A percentile compares a stretch with the other conserved stretches of the same genome.
phyloP scores from a whole-genome alignment of 495 filamentous ascomycete genomes.

The Talaromyces stipitatus region DNA sequence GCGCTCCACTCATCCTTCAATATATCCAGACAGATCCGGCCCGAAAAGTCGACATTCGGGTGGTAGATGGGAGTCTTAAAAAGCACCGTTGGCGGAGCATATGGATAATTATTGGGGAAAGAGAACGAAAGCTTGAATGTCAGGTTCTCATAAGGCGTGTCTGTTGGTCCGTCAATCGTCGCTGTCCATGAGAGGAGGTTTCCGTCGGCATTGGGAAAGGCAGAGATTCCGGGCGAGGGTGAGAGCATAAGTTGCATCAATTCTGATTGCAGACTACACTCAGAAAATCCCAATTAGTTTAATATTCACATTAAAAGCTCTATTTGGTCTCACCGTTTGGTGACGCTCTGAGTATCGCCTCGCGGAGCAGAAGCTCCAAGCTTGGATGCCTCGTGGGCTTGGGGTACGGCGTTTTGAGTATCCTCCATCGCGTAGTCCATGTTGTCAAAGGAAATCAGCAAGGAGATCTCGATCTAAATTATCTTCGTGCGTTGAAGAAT shows the following conservation, averaged over 20 bases:
- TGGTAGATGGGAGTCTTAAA: conserved; percentile 94
- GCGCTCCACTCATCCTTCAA: conserved; percentile 97
- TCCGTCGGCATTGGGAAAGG: conserved; percentile 84
- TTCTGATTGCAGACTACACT: conserved; percentile 79
- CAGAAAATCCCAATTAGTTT: background rate
- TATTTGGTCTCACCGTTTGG: conserved; percentile 55
- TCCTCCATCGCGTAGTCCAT: conserved; percentile 68
- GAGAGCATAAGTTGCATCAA: conserved; percentile 97
- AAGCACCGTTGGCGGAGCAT: conserved; percentile 83
- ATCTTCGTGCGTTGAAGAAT: background rate
- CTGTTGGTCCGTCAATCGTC: conserved; percentile 85
- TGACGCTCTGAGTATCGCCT: conserved; percentile 63
- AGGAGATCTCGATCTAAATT: background rate
- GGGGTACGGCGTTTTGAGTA: conserved; percentile 62
- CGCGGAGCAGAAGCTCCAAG: conserved; percentile 47
- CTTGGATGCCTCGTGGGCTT: conserved; percentile 50
- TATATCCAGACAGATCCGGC: conserved; percentile 91
- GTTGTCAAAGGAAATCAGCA: background rate
- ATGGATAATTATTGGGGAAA: conserved; percentile 90
- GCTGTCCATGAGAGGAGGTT: conserved; percentile 89
- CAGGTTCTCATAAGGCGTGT: conserved; percentile 82
- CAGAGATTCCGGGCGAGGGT: conserved; percentile 85
- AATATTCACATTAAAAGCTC: background rate
- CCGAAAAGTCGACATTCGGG: conserved; percentile 89
- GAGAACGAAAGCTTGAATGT: conserved; percentile 90